These are phyloP conservation scores for Chrysoporthe cubensis DNA, from an alignment of 2,329 filamentous ascomycete species.

Conservation along the genomic window DNA sequence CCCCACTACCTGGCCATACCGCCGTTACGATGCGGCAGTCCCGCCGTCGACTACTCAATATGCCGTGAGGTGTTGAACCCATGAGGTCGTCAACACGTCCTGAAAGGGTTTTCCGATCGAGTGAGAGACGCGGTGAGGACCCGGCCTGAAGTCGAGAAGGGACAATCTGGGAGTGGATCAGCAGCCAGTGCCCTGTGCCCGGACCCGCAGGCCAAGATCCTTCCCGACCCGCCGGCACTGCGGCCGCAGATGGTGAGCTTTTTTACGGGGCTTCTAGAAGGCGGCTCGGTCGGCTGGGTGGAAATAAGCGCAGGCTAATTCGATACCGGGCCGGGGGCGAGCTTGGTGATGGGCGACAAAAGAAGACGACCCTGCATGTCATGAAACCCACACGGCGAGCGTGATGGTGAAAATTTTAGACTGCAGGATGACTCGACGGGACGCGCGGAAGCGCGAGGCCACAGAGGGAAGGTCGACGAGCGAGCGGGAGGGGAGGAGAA, in stretches of 20 bases:
- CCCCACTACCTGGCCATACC: too few relatives aligned
- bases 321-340: not conserved
- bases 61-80: too few relatives aligned
- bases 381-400: not conserved
- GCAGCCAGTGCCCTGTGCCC: not conserved
- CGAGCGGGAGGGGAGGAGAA: too few relatives aligned
- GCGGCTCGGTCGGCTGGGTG: constrained; percentile 4
- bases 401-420: not conserved
- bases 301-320: constrained; percentile 3
- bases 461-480: not conserved
- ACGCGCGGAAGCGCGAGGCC: not conserved
- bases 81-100: too few relatives aligned
- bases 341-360: not conserved
- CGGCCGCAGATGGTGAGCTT: too few relatives aligned
- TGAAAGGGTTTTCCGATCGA: too few relatives aligned
- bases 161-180: not conserved
- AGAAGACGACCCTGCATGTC: not conserved
- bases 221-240: constrained; percentile 1
- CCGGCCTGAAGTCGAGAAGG: not conserved
- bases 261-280: not conserved
- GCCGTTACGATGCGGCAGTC: too few relatives aligned
- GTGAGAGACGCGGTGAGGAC: too few relatives aligned
- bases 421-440: not conserved
- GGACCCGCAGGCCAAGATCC: not conserved
- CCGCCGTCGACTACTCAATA: too few relatives aligned